phyloP scores from a whole-genome alignment of 768 basidiomycete genomes.

The Pleurotus cornucopiae region DNA sequence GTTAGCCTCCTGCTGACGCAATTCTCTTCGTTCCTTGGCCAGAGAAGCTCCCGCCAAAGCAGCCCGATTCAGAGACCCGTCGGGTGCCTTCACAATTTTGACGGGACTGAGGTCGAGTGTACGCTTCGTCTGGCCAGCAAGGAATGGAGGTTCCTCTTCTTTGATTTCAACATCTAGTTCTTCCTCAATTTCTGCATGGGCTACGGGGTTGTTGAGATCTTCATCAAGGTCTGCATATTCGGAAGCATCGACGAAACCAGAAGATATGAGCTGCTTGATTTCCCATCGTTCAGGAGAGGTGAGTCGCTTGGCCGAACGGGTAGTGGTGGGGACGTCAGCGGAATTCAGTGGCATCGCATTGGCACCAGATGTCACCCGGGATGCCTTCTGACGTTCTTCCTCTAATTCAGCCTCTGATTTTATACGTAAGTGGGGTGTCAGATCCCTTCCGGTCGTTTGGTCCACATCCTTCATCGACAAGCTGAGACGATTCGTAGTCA shows the following conservation, averaged over 20 bases:
- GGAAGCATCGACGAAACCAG: conserved; percentile 85
- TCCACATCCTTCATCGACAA: conserved; percentile 99
- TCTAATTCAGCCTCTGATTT: conserved; percentile 92
- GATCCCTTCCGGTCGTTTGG: conserved; percentile 82
- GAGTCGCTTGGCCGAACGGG: conserved; percentile 81
- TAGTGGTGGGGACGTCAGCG: conserved; percentile 39
- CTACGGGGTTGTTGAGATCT: conserved; percentile 71
- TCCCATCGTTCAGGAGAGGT: conserved; percentile 99
- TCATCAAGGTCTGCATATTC: conserved; percentile 95
- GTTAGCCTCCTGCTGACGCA: conserved; percentile 91
- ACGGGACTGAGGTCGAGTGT: conserved; percentile 95
- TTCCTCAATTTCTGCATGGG: conserved; percentile 87
- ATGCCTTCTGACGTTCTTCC: conserved; percentile 64
- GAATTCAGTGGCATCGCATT: conserved; percentile 80
- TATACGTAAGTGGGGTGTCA: conserved; percentile 92
- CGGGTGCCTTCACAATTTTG: conserved; percentile 97
- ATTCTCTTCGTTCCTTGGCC: conserved; percentile 91
- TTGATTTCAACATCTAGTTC: conserved; percentile 96
- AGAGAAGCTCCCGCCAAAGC: conserved; percentile 91
- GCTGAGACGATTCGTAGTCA: conserved; percentile 74
- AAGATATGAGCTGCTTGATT: conserved; percentile 97
- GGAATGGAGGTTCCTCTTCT: conserved; percentile 95
- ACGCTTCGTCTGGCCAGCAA: conserved; percentile 93
- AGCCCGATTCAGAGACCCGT: conserved; percentile 94
- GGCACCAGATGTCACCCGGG: conserved; percentile 70